Evolutionary conservation across 106 monocot genomes (phyloP).

Genomic region (Dioscorea alata): DNA sequence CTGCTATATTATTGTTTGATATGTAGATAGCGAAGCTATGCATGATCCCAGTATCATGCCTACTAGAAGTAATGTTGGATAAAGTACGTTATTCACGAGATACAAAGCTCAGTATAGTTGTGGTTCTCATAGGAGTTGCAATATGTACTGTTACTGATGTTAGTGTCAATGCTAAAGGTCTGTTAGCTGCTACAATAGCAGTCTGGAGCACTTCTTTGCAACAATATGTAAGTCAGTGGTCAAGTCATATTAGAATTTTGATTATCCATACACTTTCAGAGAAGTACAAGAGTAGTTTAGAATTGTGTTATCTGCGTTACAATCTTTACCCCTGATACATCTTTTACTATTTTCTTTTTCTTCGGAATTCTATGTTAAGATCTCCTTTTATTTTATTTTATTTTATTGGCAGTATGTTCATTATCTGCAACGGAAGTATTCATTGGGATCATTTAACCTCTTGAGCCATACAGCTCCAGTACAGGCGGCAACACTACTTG

Average conservation of each 20-base stretch:
- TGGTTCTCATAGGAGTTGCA: conserved; percentile 64
- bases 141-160: conserved; percentile 71
- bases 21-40: conserved; percentile 64
- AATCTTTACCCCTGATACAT: neutral
- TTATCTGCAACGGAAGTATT: conserved; percentile 60
- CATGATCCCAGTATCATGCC: conserved; percentile 74
- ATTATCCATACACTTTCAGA: neutral
- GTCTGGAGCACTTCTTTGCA: conserved; percentile 75
- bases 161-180: conserved; percentile 53
- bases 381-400: neutral
- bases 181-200: conserved; percentile 50
- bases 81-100: conserved; percentile 60
- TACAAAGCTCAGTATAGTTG: conserved; percentile 65
- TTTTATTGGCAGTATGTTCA: conserved; percentile 52
- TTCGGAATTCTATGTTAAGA: neutral
- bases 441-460: conserved; percentile 69
- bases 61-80: conserved; percentile 67
- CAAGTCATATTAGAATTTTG: neutral
- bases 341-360: neutral
- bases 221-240: conserved; percentile 50
- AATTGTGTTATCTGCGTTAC: neutral
- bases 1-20: neutral
- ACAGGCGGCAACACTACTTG: conserved; percentile 51
- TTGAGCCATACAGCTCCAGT: conserved; percentile 61
- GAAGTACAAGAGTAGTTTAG: too few species aligned